Base-by-base conservation (phyloP, 2,329 filamentous ascomycete species). In the Alternaria solani region DNA sequence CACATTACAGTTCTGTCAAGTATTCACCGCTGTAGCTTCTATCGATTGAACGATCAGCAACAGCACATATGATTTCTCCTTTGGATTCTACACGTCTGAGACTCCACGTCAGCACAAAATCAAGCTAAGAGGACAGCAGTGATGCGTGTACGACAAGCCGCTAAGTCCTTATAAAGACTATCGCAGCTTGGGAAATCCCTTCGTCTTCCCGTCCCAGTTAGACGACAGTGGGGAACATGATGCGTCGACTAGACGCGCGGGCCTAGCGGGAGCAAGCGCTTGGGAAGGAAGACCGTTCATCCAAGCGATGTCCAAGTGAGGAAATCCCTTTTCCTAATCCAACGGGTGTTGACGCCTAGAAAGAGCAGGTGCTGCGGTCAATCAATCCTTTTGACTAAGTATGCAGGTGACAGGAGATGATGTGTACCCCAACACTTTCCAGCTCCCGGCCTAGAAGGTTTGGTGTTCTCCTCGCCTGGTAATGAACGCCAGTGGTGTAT, bases 181-280 rank as follows among this genome's bases (percentile, higher is more conserved):
- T 20, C 12, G 12, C 46, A 5, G 34, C 18, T 20, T 11, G 34
- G 46, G 46, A 34, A 20, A 48, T 48, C 46, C 46, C 46, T 20
- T 48, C 4, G 32, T n/a, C 46, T 36, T 14, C 12, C 12, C 30
- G 7, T 34, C 46, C 30, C 46, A 23, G 18, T 48, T 34, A 16
- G 30, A 48, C 20, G 46, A 18, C 18, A 32, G 46, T 28, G 14
- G 46, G 46, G 38, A 23, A 41, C 18, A 23, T 20, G 38, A 41
- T 41, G 38, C 12, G 38, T 41, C 20, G 32, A 34, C 30, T 34
- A 48, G 28, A 36, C 12, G 46, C 30, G 46, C 46, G 46, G 46
- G 23, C 46, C 28, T 32, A 48, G 46, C 48, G 48, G 48, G 20
- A 51, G 48, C 25, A 51, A 51, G 48, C 48, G 48, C 48, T 28